Evolutionary conservation across 495 filamentous ascomycete species (phyloP).

Genomic region (Neurospora sublineolata): DNA sequence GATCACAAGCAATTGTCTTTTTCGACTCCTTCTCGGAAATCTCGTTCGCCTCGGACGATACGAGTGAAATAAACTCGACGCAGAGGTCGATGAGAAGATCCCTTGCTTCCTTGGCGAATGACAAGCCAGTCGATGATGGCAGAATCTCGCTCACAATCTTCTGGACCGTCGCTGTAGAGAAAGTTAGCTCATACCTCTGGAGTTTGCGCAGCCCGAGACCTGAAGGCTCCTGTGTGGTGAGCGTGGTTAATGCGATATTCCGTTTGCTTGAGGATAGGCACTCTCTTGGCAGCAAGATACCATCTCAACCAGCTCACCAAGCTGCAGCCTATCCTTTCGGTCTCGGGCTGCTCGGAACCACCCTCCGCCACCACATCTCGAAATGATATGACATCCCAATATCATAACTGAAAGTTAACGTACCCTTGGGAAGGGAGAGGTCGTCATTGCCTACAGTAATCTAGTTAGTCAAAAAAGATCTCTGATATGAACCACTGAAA

Average conservation of each 20-base stretch:
- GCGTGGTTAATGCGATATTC: background rate
- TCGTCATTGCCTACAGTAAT: constrained; percentile 66
- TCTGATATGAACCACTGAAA: background rate
- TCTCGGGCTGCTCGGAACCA: background rate
- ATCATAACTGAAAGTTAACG: constrained; percentile 3
- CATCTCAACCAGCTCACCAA: background rate
- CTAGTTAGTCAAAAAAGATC: constrained; percentile 14
- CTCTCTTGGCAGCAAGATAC: background rate
- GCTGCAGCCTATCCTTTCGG: background rate
- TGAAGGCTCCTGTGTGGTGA: background rate
- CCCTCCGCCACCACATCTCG: background rate
- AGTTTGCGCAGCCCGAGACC: background rate
- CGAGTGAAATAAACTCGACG: constrained; percentile 95
- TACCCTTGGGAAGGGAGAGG: constrained; percentile 88
- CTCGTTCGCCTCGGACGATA: constrained; percentile 95
- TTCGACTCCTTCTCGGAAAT: constrained; percentile 97
- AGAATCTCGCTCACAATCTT: constrained; percentile 97
- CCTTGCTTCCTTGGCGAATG: constrained; percentile 88
- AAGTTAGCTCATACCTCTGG: constrained; percentile 1
- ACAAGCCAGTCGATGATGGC: constrained; percentile 46
- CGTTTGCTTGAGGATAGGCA: background rate
- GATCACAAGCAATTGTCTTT: constrained; percentile 95
- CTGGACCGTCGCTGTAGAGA: constrained; percentile 70
- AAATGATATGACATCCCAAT: background rate
- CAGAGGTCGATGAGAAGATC: constrained; percentile 97